Percentiles rank a stretch among this genome's conserved stretches.
Evolutionary conservation across 192 early-diverging fungal genomes (phyloP).

Genomic region (Linnemannia exigua): DNA sequence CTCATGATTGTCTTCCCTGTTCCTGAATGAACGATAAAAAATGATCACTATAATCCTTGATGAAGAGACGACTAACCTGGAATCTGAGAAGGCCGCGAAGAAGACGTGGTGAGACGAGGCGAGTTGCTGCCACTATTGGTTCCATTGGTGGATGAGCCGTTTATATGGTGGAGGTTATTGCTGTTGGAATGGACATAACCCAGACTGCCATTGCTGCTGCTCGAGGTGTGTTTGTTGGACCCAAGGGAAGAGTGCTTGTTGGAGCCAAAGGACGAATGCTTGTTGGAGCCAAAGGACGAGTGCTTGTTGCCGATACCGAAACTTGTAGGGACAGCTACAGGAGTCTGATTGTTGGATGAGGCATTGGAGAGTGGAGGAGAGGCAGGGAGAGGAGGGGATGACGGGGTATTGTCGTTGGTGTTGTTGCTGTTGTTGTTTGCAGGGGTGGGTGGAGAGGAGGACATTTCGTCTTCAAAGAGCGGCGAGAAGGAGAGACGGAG

Average conservation of each 20-base stretch:
- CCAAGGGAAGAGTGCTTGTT: slow-evolving; percentile 33
- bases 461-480: slow-evolving; percentile 30
- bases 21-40: no score
- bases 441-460: background rate
- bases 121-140: slow-evolving; percentile 19
- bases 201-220: slow-evolving; percentile 37
- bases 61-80: slow-evolving; percentile 3
- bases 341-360: background rate
- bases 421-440: background rate
- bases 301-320: slow-evolving; percentile 28
- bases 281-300: slow-evolving; percentile 25
- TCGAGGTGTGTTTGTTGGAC: slow-evolving; percentile 13
- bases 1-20: no score
- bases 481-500: slow-evolving; percentile 38
- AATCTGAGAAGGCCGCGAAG: slow-evolving; percentile 12
- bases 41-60: no score
- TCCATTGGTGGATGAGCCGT: slow-evolving; percentile 1
- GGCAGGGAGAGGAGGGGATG: background rate
- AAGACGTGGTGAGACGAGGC: slow-evolving; percentile 9
- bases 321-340: slow-evolving; percentile 15
- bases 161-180: slow-evolving; percentile 13
- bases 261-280: slow-evolving; percentile 6
- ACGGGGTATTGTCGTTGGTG: background rate
- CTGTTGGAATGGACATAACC: slow-evolving; percentile 13
- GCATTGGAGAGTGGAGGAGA: slow-evolving; percentile 9